Percentiles rank a stretch among this genome's conserved stretches.
Evolutionary conservation across 192 early-diverging fungal genomes (phyloP).

Genomic region (Umbelopsis vinacea): DNA sequence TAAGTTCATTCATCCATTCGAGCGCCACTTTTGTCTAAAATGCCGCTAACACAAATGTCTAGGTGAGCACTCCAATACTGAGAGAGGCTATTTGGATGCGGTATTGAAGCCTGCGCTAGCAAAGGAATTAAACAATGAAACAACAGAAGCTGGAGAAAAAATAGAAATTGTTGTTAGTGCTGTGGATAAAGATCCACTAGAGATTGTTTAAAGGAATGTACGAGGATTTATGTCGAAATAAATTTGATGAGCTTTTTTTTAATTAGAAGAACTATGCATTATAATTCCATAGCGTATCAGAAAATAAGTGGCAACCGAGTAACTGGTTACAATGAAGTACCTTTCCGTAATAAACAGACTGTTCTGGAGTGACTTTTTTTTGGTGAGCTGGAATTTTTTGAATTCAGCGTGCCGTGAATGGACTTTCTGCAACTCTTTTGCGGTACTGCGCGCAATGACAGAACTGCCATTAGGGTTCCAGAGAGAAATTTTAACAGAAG

Average conservation of each 20-base stretch:
- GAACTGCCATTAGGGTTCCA: conserved; percentile 63
- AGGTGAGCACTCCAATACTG: conserved; percentile 92
- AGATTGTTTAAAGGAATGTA: conserved; percentile 44
- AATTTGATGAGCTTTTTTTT: not conserved
- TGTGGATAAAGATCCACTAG: conserved; percentile 81
- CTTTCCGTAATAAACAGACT: too few species aligned
- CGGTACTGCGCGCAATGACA: conserved; percentile 11
- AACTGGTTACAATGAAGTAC: too few species aligned
- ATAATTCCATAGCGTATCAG: too few species aligned
- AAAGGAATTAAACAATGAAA: conserved; percentile 45
- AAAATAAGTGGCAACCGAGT: too few species aligned
- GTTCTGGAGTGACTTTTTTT: too few species aligned
- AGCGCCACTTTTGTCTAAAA: not conserved
- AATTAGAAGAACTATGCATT: too few species aligned
- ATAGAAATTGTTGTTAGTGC: conserved; percentile 72
- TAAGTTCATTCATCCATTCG: conserved; percentile 25
- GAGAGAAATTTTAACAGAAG: conserved; percentile 63
- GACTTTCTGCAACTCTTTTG: too few species aligned
- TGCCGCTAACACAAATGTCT: not conserved
- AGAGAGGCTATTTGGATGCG: conserved; percentile 80
- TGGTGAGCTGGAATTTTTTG: not conserved
- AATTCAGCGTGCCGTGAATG: not conserved
- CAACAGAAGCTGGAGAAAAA: conserved; percentile 42
- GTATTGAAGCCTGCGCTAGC: conserved; percentile 67
- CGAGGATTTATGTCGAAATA: not conserved